Percentiles rank a stretch among this genome's conserved stretches.
These are phyloP conservation scores for Cenchrus fungigraminus DNA, from an alignment of 176 grass and related monocot species.

Conservation along the genomic window DNA sequence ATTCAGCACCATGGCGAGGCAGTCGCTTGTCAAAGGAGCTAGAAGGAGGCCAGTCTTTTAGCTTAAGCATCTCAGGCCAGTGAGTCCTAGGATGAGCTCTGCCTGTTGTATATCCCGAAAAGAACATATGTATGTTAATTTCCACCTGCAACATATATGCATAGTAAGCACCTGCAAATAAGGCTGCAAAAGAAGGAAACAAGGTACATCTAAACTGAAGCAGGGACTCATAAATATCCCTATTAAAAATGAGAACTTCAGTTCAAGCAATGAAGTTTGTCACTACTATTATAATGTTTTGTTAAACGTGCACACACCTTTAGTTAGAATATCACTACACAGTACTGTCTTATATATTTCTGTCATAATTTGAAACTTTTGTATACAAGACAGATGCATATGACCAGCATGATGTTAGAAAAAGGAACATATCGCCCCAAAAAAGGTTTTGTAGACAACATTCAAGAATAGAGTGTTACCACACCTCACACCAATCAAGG, in stretches of 20 bases:
- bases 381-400: neutral
- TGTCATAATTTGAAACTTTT: neutral
- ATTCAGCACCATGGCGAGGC: conserved; percentile 83
- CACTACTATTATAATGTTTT: neutral
- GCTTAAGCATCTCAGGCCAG: conserved; percentile 78
- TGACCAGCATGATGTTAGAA: conserved; percentile 1
- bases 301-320: neutral
- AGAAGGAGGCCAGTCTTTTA: conserved; percentile 78
- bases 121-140: conserved; percentile 71
- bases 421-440: conserved; percentile 28
- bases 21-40: conserved; percentile 77
- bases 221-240: neutral
- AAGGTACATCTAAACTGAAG: neutral
- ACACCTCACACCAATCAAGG: conserved; percentile 86
- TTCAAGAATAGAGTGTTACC: conserved; percentile 3
- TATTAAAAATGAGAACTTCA: neutral
- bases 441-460: neutral
- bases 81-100: conserved; percentile 35
- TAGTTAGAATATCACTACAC: neutral
- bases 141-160: conserved; percentile 53
- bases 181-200: conserved; percentile 11
- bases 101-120: conserved; percentile 58
- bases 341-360: neutral
- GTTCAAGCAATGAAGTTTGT: neutral
- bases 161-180: neutral